These are phyloP conservation scores for Dentipellis sp. DNA, from an alignment of 768 basidiomycete species.

Conservation along the genomic window DNA sequence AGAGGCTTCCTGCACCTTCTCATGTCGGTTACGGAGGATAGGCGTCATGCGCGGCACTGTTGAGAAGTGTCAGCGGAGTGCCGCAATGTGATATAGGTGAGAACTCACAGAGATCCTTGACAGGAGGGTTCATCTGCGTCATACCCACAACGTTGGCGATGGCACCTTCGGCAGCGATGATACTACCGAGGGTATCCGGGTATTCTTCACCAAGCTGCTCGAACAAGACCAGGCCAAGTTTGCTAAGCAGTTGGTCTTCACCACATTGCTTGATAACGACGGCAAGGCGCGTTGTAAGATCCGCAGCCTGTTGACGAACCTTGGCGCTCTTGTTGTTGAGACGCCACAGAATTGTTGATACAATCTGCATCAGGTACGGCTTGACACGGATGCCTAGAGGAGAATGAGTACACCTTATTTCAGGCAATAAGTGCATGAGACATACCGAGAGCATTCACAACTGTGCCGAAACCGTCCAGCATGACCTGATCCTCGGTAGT, in stretches of 20 bases:
- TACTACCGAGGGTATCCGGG: conserved; percentile 97
- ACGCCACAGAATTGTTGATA: conserved; percentile 98
- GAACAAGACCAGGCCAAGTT: conserved; percentile 92
- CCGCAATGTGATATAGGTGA: neutral
- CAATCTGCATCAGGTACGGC: conserved; percentile 97
- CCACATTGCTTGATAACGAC: conserved; percentile 99
- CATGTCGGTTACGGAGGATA: conserved; percentile 97
- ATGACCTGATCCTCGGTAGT: conserved; percentile 99
- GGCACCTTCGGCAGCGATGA: conserved; percentile 97
- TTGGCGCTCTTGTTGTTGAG: conserved; percentile 99
- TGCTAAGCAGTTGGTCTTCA: conserved; percentile 91
- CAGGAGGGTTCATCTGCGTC: conserved; percentile 99
- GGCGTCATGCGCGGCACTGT: conserved; percentile 98
- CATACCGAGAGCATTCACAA: conserved; percentile 80
- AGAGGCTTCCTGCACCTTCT: conserved; percentile 98
- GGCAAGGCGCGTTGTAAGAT: conserved; percentile 89
- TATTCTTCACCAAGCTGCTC: conserved; percentile 99
- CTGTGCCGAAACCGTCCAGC: conserved; percentile 96
- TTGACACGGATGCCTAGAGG: conserved; percentile 74
- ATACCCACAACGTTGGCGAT: conserved; percentile 99
- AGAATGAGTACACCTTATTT: neutral
- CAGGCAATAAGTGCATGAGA: conserved; percentile 3
- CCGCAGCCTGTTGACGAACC: conserved; percentile 98
- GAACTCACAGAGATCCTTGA: conserved; percentile 92
- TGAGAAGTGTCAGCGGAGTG: neutral